Conservation (phyloP, 257 asterid genomes). For the Salvia hispanica region DNA sequence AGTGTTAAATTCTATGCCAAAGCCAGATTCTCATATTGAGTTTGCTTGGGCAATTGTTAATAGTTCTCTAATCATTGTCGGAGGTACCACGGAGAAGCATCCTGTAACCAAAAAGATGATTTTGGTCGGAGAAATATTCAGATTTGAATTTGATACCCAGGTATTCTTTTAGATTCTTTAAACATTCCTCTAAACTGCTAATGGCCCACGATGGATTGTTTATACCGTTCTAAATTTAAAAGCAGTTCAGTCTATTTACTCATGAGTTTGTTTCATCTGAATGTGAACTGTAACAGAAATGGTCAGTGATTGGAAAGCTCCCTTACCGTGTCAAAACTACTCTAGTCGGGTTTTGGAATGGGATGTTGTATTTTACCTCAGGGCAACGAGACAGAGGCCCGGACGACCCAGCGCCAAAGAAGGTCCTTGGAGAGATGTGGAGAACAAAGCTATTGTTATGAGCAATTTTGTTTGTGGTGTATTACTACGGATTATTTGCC, state of each 20-base stretch:
- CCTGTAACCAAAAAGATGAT: constrained; percentile 84
- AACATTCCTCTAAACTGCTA: constrained; percentile 1
- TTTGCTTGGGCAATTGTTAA: constrained; percentile 87
- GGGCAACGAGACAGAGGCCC: constrained; percentile 94
- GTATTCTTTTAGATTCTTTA: constrained; percentile 38
- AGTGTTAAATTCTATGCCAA: constrained; percentile 84
- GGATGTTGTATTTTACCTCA: constrained; percentile 86
- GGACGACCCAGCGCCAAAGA: constrained; percentile 78
- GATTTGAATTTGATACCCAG: constrained; percentile 67
- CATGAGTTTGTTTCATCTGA: constrained; percentile 20
- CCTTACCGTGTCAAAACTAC: constrained; percentile 95
- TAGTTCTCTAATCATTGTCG: constrained; percentile 68
- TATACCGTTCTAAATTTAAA: background rate
- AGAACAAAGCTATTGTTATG: constrained; percentile 65
- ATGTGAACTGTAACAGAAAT: constrained; percentile 54
- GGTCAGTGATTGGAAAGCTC: constrained; percentile 85
- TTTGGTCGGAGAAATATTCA: constrained; percentile 81
- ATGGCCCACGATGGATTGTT: background rate
- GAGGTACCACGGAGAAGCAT: constrained; percentile 97
- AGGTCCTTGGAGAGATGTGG: constrained; percentile 94
- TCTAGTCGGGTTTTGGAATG: constrained; percentile 89
- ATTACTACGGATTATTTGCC: constrained; percentile 22
- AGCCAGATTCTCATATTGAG: constrained; percentile 95
- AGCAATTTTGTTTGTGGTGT: constrained; percentile 28
- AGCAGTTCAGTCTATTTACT: background rate